Evolutionary conservation across 163 green algal genomes (phyloP).

Genomic region (Prototheca cutis): DNA sequence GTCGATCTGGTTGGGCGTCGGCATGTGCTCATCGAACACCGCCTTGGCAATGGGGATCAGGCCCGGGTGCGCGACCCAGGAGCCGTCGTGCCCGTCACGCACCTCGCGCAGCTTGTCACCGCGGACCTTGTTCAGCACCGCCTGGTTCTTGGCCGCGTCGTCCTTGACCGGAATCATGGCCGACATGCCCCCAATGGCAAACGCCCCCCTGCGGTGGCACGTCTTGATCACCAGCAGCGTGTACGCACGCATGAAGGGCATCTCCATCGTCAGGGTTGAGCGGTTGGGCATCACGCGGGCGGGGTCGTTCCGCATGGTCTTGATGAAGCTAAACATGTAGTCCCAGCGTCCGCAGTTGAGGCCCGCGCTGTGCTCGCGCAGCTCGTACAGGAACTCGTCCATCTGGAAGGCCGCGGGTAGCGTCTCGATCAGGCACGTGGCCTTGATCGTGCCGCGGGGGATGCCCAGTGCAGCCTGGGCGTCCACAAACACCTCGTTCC

Average conservation of each 20-base stretch:
- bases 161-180: conserved; percentile 86
- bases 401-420: conserved; percentile 85
- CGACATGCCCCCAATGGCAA: conserved; percentile 87
- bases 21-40: conserved; percentile 72
- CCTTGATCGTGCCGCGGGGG: conserved; percentile 65
- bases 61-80: conserved; percentile 74
- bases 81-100: conserved; percentile 74
- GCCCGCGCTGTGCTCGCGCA: conserved; percentile 40
- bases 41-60: conserved; percentile 53
- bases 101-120: conserved; percentile 83
- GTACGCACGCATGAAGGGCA: conserved; percentile 79
- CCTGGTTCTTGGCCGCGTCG: conserved; percentile 57
- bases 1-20: conserved; percentile 54
- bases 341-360: conserved; percentile 88
- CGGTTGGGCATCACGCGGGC: conserved; percentile 66
- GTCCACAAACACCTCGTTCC: conserved; percentile 64
- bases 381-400: conserved; percentile 83
- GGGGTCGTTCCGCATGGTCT: conserved; percentile 63
- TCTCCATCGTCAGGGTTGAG: conserved; percentile 55
- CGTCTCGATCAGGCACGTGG: conserved; percentile 81
- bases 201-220: conserved; percentile 76
- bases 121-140: conserved; percentile 40
- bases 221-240: conserved; percentile 80
- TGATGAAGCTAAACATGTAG: conserved; percentile 88
- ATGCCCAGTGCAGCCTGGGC: conserved; percentile 52